Base-by-base conservation (phyloP, 1,284 basidiomycete species). In the Trichosporon coremiiforme region DNA sequence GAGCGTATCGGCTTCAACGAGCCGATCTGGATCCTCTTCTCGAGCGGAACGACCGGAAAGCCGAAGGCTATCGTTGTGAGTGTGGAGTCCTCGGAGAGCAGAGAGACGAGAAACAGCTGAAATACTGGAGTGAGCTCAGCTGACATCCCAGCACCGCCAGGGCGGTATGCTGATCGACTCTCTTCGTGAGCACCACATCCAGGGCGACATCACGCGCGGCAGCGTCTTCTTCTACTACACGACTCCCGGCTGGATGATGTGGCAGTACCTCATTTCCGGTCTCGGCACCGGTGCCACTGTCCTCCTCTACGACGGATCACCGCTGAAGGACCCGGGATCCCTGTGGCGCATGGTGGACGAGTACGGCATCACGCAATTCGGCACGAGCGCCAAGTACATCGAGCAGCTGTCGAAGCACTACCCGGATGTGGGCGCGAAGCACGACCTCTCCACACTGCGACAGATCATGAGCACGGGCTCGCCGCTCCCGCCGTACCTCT, bases 231-330 rank as follows among this genome's bases (percentile, higher is more conserved):
- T 94, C 81, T 93, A 92, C 80, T 94, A 94, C 78, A 92, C 92
- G 0, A 93, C 91, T 57, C 91, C 91, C 90, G 90, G 90, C 68
- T 92, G 91, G 91, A 91, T 92, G 90, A 91, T 92, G 90, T 91
- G 89, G 87, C 91, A 93, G 79, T 92, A 91, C 80, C 88, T 92
- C 53, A 86, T 91, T 50, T 88, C 88, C 65, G 90, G 88, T 6
- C 86, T 95, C 7, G 86, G 87, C 62, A 82, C 89, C 6, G 92
- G 91, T 60, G 89, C 89, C 73, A 90, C 90, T 8, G 85, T 94
- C 20, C 88, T 94, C 35, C 85, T 92, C 35, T 94, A 92, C 83
- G 93, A 95, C 81, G 93, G 93, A 36, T 92, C 90, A 71, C 93
- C 93, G 9, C 85, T 94, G 63, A 87, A 88, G 73, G 89, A 91